Conservation (phyloP, 1,284 basidiomycete genomes). For the Microbotryum intermedium region DNA sequence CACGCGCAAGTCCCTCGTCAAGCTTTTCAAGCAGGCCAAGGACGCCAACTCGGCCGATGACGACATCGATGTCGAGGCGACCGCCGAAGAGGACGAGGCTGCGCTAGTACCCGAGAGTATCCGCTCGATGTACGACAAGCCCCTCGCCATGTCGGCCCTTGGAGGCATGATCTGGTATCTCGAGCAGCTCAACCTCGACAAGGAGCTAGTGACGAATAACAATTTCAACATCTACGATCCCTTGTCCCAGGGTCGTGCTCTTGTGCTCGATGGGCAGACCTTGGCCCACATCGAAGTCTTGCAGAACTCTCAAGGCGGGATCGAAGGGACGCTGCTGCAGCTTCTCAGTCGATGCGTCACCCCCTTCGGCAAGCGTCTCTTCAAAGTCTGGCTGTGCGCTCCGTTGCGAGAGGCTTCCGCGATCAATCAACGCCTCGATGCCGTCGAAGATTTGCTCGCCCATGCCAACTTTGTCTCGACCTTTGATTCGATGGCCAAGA, state of each 20-base stretch:
- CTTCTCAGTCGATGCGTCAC: conserved; percentile 77
- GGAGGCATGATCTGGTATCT: conserved; percentile 90
- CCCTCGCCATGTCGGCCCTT: conserved; percentile 66
- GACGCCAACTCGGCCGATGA: conserved; percentile 36
- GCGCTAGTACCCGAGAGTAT: conserved; percentile 56
- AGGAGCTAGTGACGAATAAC: conserved; percentile 80
- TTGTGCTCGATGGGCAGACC: conserved; percentile 86
- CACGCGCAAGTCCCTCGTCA: conserved; percentile 61
- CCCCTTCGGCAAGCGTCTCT: conserved; percentile 87
- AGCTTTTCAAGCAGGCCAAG: conserved; percentile 51
- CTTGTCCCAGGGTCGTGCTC: conserved; percentile 70
- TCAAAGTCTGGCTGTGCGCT: conserved; percentile 87
- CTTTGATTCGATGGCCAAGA: conserved; percentile 66
- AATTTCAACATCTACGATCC: conserved; percentile 97
- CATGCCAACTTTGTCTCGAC: conserved; percentile 64
- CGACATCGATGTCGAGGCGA: conserved; percentile 4
- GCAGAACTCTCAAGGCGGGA: conserved; percentile 80
- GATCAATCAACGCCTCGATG: conserved; percentile 84
- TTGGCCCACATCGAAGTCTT: conserved; percentile 88
- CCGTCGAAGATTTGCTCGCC: conserved; percentile 76
- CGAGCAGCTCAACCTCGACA: conserved; percentile 84
- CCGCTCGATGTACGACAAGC: conserved; percentile 56
- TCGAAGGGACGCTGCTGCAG: conserved; percentile 76
- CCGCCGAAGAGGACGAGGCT: conserved; percentile 46
- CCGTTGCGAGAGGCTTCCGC: conserved; percentile 68